Evolutionary conservation across 1,284 basidiomycete genomes (phyloP).

Genomic region (Calocybe gambosa): DNA sequence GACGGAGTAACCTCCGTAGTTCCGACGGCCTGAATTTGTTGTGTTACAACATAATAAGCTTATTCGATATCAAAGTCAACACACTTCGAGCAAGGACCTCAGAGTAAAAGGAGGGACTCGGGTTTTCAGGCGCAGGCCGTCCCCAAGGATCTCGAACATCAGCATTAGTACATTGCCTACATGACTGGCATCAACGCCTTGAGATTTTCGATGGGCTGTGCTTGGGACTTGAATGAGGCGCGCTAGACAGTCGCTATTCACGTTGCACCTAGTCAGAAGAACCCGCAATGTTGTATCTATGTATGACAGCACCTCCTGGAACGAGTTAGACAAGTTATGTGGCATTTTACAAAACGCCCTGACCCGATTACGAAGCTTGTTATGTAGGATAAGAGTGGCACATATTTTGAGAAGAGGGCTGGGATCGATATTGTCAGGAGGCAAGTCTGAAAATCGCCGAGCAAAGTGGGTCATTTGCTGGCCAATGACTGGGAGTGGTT

Average conservation of each 20-base stretch:
- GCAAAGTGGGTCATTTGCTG: conserved; percentile 45
- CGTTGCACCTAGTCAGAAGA: conserved; percentile 42
- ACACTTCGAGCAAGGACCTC: conserved; percentile 46
- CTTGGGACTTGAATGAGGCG: conserved; percentile 46
- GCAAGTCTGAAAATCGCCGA: conserved; percentile 50
- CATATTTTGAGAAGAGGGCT: conserved; percentile 48
- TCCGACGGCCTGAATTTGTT: conserved; percentile 25
- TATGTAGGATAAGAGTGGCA: conserved; percentile 49
- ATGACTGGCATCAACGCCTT: conserved; percentile 23
- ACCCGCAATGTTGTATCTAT: conserved; percentile 54
- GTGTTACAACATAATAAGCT: background rate
- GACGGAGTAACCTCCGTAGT: conserved; percentile 19
- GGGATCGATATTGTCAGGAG: conserved; percentile 41
- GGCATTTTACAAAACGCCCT: conserved; percentile 12
- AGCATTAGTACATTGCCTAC: conserved; percentile 38
- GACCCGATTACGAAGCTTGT: conserved; percentile 54
- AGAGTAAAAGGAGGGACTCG: conserved; percentile 45
- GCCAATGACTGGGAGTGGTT: conserved; percentile 41
- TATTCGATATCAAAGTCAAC: too few species aligned
- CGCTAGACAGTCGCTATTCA: conserved; percentile 39
- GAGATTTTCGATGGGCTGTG: conserved; percentile 34
- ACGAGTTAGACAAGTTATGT: background rate
- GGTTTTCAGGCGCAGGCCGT: conserved; percentile 48
- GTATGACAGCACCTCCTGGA: conserved; percentile 53
- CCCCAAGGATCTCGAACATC: conserved; percentile 50